Evolutionary conservation across 1,139 yeast genomes (phyloP).

Genomic region (Diutina mesorugosa): DNA sequence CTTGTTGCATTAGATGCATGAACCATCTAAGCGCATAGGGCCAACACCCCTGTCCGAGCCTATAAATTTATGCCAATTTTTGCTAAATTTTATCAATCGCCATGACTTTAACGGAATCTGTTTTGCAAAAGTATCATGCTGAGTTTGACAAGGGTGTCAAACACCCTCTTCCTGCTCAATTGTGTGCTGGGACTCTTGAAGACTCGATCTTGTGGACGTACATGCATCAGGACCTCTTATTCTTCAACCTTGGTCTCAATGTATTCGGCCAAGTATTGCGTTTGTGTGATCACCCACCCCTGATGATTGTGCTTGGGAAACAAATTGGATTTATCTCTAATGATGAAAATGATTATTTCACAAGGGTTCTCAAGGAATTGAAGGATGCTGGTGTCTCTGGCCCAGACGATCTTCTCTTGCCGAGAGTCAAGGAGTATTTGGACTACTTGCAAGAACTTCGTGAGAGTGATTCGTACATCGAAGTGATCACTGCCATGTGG

Average conservation of each 20-base stretch:
- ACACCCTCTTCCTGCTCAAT: slow-evolving; percentile 32
- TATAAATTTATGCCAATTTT: neutral
- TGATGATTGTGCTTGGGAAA: slow-evolving; percentile 28
- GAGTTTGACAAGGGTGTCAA: slow-evolving; percentile 18
- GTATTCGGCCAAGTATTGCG: slow-evolving; percentile 33
- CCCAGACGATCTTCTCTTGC: slow-evolving; percentile 10
- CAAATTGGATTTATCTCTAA: slow-evolving; percentile 38
- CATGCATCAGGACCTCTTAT: slow-evolving; percentile 35
- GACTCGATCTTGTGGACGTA: slow-evolving; percentile 30
- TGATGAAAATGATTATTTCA: slow-evolving; percentile 37
- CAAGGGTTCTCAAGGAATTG: slow-evolving; percentile 18
- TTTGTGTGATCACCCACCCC: slow-evolving; percentile 22
- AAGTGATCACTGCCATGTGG: slow-evolving; percentile 31
- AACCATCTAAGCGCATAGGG: neutral
- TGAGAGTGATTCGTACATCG: slow-evolving; percentile 22
- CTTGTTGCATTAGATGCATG: neutral
- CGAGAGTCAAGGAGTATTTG: slow-evolving; percentile 26
- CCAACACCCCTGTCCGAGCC: neutral
- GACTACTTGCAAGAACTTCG: slow-evolving; percentile 17
- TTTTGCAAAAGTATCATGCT: slow-evolving; percentile 12
- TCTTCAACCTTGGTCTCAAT: slow-evolving; percentile 29
- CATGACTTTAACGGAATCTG: neutral
- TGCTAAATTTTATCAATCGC: neutral
- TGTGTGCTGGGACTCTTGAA: slow-evolving; percentile 32
- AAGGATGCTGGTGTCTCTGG: slow-evolving; percentile 11